A percentile compares a stretch with the other conserved stretches of the same genome.
Evolutionary conservation across 1,139 yeast genomes (phyloP).

Genomic region (Meyerozyma elateridarum): DNA sequence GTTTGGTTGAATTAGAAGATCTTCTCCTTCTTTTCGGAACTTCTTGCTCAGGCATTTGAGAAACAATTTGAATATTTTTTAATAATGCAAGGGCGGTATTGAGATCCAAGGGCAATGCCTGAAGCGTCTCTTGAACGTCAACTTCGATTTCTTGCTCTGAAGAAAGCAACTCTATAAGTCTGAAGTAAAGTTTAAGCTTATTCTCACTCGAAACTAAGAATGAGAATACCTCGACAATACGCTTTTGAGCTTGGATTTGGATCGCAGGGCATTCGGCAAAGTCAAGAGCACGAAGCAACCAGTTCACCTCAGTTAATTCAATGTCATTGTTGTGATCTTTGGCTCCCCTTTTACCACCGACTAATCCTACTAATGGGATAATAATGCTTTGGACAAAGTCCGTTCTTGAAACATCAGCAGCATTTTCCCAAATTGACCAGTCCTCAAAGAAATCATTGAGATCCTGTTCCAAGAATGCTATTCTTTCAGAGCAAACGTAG

Average conservation of each 20-base stretch:
- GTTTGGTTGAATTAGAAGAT: constrained; percentile 70
- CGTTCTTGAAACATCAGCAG: constrained; percentile 45
- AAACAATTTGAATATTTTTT: constrained; percentile 43
- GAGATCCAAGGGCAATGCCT: constrained; percentile 41
- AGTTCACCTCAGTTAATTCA: constrained; percentile 53
- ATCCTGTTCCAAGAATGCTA: constrained; percentile 30
- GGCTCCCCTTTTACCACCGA: constrained; percentile 46
- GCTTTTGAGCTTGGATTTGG: constrained; percentile 50
- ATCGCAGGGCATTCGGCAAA: constrained; percentile 25
- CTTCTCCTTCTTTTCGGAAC: constrained; percentile 72
- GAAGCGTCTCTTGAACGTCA: constrained; percentile 53
- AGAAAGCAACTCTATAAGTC: constrained; percentile 53
- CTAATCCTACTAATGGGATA: constrained; percentile 46
- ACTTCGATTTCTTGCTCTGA: constrained; percentile 38
- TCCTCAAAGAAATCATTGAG: constrained; percentile 23
- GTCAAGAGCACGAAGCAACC: constrained; percentile 52
- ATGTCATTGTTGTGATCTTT: no score
- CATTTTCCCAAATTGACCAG: constrained; percentile 40
- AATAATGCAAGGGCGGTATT: constrained; percentile 46
- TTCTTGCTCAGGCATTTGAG: constrained; percentile 41
- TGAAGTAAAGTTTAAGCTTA: constrained; percentile 53
- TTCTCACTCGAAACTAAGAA: constrained; percentile 48
- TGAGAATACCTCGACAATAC: constrained; percentile 51
- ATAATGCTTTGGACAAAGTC: constrained; percentile 51
- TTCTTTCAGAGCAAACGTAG: constrained; percentile 24